Base-by-base conservation (phyloP, 345 rosid species). In the Salix caprea region DNA sequence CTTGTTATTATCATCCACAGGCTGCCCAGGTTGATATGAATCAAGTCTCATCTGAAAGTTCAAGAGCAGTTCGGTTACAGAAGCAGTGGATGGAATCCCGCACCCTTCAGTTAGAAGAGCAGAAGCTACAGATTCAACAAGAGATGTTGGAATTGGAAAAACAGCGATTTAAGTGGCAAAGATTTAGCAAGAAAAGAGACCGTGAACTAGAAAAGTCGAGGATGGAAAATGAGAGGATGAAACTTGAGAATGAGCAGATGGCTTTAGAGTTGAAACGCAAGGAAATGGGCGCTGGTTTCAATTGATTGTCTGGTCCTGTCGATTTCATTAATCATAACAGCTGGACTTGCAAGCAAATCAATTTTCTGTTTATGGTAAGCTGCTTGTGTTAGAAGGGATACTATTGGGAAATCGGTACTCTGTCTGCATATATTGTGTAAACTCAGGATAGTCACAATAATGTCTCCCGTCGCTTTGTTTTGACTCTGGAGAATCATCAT, bases 221-320 rank as follows among this genome's bases (percentile, higher is more conserved):
- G 71, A 82, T 89, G 89, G 96, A 91, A 83, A 95, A 95, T 58
- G 97, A 93, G 85, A 89, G 88, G 84, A 89, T 91, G 96, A 95
- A 86, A 87, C 92, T 93, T 65, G 96, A 90, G 88, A 95, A 95
- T 69, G 96, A 93, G 73, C 85, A 88, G 21, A 77, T 89, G 88
- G 89, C 89, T 70, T 80, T 95, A 78, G 93, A 91, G 72, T 78
- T 95, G 84, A 90, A 84, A 83, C 85, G 71, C 71, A 91, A 90
- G 80, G 88, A 82, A 75, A 64, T 86, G 79, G 82, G 87, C 78
- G 79, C 80, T 58, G 81, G 77, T 65, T 78, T 68, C 34, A 73
- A 60, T 46, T 76, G 66, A 76, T 75, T 67, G 56, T 19, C 44
- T 42, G 69, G 30, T 65, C 32, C 13, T 48, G 18, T 36, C 7